Percentiles rank a stretch among this genome's conserved stretches.
These are phyloP conservation scores for Zoysia pacifica DNA, from an alignment of 176 grass and related monocot species.

Conservation along the genomic window DNA sequence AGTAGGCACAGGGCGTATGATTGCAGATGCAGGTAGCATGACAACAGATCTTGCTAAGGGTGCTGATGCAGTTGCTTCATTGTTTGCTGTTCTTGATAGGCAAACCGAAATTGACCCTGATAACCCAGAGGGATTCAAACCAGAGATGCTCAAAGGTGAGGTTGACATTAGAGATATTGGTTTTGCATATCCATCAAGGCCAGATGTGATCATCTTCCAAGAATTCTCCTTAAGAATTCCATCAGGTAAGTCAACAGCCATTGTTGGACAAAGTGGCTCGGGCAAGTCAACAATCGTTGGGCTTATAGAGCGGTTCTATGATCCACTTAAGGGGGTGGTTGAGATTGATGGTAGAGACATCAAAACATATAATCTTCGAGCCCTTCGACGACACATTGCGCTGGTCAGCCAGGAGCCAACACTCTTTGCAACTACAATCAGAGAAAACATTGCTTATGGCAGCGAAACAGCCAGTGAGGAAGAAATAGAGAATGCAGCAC, in stretches of 20 bases:
- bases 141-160: conserved; percentile 64
- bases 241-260: conserved; percentile 74
- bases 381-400: conserved; percentile 70
- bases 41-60: conserved; percentile 96
- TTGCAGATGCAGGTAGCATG: conserved; percentile 94
- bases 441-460: conserved; percentile 80
- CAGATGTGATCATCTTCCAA: conserved; percentile 74
- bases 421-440: conserved; percentile 70
- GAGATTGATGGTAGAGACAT: conserved; percentile 75
- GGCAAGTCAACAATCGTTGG: conserved; percentile 95
- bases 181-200: conserved; percentile 78
- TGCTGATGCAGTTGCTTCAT: conserved; percentile 73
- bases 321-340: conserved; percentile 69
- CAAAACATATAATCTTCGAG: conserved; percentile 66
- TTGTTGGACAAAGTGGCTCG: conserved; percentile 93
- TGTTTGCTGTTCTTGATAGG: conserved; percentile 83
- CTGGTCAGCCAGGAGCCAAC: conserved; percentile 94
- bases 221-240: conserved; percentile 79
- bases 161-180: conserved; percentile 75
- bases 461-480: conserved; percentile 54
- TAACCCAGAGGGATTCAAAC: conserved; percentile 54
- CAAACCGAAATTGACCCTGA: conserved; percentile 77
- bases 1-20: conserved; percentile 86
- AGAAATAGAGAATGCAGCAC: conserved; percentile 78
- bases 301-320: conserved; percentile 91